Evolutionary conservation across 495 filamentous ascomycete species (phyloP).

Genomic region (Hyaloscypha finlandica): DNA sequence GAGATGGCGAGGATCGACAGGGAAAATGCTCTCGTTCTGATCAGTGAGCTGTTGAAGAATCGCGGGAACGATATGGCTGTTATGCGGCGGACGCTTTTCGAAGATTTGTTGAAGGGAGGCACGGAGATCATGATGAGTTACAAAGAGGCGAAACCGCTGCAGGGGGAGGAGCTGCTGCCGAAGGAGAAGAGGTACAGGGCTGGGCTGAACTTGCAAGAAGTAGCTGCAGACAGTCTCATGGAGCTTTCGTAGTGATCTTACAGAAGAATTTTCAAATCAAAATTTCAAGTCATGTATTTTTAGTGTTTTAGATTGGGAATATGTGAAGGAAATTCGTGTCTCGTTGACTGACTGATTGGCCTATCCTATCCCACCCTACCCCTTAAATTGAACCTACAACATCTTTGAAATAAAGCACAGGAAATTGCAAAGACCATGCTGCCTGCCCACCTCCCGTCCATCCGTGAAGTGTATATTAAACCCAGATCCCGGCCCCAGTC

Average conservation of each 20-base stretch:
- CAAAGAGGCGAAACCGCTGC: conserved; percentile 8
- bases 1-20: conserved; percentile 52
- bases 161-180: neutral
- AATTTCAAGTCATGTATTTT: neutral
- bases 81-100: conserved; percentile 36
- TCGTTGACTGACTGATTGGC: neutral
- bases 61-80: conserved; percentile 43
- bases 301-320: neutral
- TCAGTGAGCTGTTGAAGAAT: conserved; percentile 58
- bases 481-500: neutral
- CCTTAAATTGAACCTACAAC: neutral
- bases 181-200: conserved; percentile 2
- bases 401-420: neutral
- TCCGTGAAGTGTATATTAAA: neutral
- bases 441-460: neutral
- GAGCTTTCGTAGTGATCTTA: conserved; percentile 4
- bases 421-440: neutral
- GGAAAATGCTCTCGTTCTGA: conserved; percentile 64
- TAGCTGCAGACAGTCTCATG: conserved; percentile 6
- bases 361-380: neutral
- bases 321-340: neutral
- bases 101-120: conserved; percentile 38
- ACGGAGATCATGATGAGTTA: conserved; percentile 19
- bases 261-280: neutral
- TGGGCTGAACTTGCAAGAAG: conserved; percentile 17